Conservation (phyloP, 2,329 filamentous ascomycete species). For the Alternaria brassicae region DNA sequence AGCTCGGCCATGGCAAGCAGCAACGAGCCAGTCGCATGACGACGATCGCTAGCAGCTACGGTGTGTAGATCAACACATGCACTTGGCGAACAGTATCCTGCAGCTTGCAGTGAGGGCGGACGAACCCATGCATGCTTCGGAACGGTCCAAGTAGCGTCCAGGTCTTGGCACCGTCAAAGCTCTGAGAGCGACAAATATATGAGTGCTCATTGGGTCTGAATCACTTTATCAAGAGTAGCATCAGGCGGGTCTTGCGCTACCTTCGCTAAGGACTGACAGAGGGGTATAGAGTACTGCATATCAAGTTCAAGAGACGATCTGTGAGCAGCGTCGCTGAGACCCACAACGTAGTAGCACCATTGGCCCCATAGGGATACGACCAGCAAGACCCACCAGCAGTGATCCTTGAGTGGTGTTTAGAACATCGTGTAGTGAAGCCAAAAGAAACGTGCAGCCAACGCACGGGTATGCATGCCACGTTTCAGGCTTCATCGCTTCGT, state of each 20-base stretch:
- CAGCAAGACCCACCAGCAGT: slow-evolving; percentile 1
- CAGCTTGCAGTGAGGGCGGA: slow-evolving; percentile 9
- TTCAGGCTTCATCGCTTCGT: neutral
- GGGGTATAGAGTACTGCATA: slow-evolving; percentile 12
- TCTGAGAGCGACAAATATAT: slow-evolving; percentile 12
- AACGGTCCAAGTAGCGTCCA: slow-evolving; percentile 7
- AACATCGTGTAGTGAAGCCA: slow-evolving; percentile 3
- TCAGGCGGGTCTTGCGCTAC: neutral
- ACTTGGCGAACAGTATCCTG: slow-evolving; percentile 22
- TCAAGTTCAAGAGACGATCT: slow-evolving; percentile 11
- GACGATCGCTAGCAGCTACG: slow-evolving; percentile 23
- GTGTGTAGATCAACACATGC: slow-evolving; percentile 22
- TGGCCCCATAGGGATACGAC: neutral
- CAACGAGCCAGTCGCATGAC: slow-evolving; percentile 6
- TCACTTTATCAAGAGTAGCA: slow-evolving; percentile 21
- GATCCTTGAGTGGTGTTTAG: neutral
- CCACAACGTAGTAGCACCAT: slow-evolving; percentile 1
- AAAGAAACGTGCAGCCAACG: slow-evolving; percentile 1
- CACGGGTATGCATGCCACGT: neutral
- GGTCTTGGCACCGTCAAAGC: slow-evolving; percentile 13
- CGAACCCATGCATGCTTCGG: slow-evolving; percentile 9
- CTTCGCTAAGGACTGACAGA: slow-evolving; percentile 20
- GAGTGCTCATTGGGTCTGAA: slow-evolving; percentile 24
- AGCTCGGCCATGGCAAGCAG: slow-evolving; percentile 8
- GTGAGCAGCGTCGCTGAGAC: slow-evolving; percentile 7